Base-by-base conservation (phyloP, 2,329 filamentous ascomycete species). In the Dactylonectria macrodidyma region DNA sequence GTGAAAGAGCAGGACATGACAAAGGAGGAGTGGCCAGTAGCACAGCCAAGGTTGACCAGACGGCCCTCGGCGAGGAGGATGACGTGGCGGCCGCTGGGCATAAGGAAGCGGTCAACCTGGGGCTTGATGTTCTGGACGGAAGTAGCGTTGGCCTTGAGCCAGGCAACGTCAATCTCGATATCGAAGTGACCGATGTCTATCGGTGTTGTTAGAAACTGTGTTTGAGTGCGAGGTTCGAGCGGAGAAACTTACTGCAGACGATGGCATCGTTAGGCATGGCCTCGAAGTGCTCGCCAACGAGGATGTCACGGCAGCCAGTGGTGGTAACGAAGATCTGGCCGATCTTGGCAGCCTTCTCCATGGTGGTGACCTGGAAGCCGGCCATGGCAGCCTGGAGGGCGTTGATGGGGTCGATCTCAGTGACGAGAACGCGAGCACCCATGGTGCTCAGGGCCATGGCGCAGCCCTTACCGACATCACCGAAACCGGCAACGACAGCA, bases 1-100 rank as follows among this genome's bases (percentile, higher is more conserved):
- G 95, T 97, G 93, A 99, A 99, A 73, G 95, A 98, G 93, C 96
- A 99, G 79, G 95, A 98, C 96, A 99, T 98, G 76, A 99, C 96
- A 86, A 99, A 99, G 60, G 95, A 98, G 77, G 95, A 97, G 93
- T 99, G 96, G 77, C 96, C 96, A 73, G 96, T 99, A 82, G 96
- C 96, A 86, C 96, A 99, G 85, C 96, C 96, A 78, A 99, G 90
- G 92, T 99, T 99, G 88, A 99, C 96, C 75, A 99, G 93, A 89
- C 96, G 95, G 78, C 96, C 96, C 89, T 98, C 96, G 73, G 96
- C 96, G 73, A 99, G 91, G 79, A 99, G 95, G 86, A 99, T 97
- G 89, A 99, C 95, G 90, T 98, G 92, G 79, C 93, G 92, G 86
- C 96, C 96, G 86, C 84, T 96, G 84, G 92, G 87, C 93, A 99